Evolutionary conservation across 768 basidiomycete genomes (phyloP), one percentile per base, ranked within the genome.

Genomic region (Kwoniella bestiolae): DNA sequence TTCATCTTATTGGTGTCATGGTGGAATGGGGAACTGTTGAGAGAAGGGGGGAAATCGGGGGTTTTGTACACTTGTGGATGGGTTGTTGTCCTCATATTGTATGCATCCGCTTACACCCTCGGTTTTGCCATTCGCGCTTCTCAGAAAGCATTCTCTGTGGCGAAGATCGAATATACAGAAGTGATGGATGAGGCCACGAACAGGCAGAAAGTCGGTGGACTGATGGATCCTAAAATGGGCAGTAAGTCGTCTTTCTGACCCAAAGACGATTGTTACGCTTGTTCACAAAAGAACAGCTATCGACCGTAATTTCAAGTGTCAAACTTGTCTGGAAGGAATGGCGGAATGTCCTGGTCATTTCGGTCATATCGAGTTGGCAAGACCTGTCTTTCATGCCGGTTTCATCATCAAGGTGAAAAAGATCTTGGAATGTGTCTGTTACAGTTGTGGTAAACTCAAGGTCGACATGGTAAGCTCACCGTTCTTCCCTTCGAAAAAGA

Each of bases 311-410:
- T 81, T 95, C 84, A 98, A 98, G 84, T 99, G 96, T 81, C 94
- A 97, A 84, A 98, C 96, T 29, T 98, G 96, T 81, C 94, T 94
- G 71, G 96, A 99, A 86, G 95, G 94, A n/a, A 97, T 98, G 94
- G 90, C 93, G 18, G 96, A 98, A 81, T 99, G 96, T 84, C 94
- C 96, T 28, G 96, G 96, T 56, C 96, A 98, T 82, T 99, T 99
- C 84, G 96, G 96, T 60, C 94, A 98, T 81, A 92, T 99, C 77
- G 96, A 99, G 83, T 84, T 99, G 77, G 92, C 92, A 47, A 86
- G 93, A 74, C 94, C 95, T n/a, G 92, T 96, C 34, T 98, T 94
- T 78, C 95, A 98, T 82, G 63, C 75, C 90, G 94, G 96, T 58
- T 99, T 99, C 83, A 89, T 98, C 76, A 86, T 91, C 82, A 98